Percentiles rank a stretch among this genome's conserved stretches.
Conservation (phyloP, 352 stramenopile species). For the Globisporangium mamillatum region DNA sequence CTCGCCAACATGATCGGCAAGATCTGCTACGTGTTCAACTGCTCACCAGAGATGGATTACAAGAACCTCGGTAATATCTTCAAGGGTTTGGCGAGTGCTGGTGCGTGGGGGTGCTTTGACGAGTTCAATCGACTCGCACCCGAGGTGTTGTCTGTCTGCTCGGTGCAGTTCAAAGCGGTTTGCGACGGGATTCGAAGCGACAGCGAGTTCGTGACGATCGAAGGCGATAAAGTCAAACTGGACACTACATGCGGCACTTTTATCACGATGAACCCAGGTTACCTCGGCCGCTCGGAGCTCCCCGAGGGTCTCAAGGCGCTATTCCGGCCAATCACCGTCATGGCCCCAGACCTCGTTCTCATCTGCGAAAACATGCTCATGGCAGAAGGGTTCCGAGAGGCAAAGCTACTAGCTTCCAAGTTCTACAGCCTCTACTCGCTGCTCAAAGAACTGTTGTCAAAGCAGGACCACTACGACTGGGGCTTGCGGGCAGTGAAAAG, state of each 20-base stretch:
- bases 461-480: constrained; percentile 97
- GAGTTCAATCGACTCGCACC: constrained; percentile 94
- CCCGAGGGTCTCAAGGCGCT: constrained; percentile 94
- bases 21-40: constrained; percentile 94
- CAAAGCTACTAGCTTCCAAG: constrained; percentile 92
- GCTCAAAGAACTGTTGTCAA: constrained; percentile 90
- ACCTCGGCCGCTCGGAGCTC: constrained; percentile 91
- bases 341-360: constrained; percentile 94
- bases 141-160: constrained; percentile 91
- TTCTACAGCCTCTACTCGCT: constrained; percentile 95
- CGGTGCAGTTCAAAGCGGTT: constrained; percentile 94
- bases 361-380: constrained; percentile 98
- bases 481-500: constrained; percentile 93
- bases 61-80: constrained; percentile 95
- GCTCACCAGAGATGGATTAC: constrained; percentile 96
- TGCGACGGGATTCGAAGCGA: constrained; percentile 92
- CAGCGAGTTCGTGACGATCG: constrained; percentile 83
- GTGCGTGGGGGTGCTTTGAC: constrained; percentile 95
- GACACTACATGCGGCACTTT: constrained; percentile 91
- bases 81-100: constrained; percentile 90
- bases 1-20: constrained; percentile 92
- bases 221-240: constrained; percentile 88
- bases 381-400: constrained; percentile 92
- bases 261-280: constrained; percentile 97
- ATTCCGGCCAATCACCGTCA: constrained; percentile 95